These are phyloP conservation scores for Prototheca wickerhamii DNA, from an alignment of 163 green algal genomes.

Conservation along the genomic window DNA sequence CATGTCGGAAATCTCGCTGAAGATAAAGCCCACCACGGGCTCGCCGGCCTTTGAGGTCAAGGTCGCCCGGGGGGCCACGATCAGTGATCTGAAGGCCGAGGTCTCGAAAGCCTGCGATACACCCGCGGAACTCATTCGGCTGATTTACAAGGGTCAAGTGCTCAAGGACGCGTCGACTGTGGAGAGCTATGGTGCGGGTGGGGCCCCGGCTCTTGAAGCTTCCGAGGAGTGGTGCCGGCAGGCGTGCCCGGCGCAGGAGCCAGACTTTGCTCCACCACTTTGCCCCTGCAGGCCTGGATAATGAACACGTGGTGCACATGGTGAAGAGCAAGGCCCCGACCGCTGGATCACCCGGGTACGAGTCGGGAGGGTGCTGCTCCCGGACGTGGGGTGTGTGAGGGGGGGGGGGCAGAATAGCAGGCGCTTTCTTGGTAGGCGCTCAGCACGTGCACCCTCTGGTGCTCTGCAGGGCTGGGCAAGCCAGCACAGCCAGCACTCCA, in stretches of 20 bases:
- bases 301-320: constrained; percentile 63
- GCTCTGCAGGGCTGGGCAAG: too few species aligned
- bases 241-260: neutral
- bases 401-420: neutral
- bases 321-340: constrained; percentile 24
- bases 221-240: neutral
- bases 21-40: constrained; percentile 44
- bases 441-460: too few species aligned
- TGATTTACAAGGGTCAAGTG: constrained; percentile 81
- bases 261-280: neutral
- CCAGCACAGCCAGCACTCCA: too few species aligned
- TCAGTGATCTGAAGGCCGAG: constrained; percentile 57
- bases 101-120: constrained; percentile 28
- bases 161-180: constrained; percentile 71
- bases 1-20: constrained; percentile 29
- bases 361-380: neutral
- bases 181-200: constrained; percentile 58
- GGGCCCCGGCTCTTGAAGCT: neutral
- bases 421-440: too few species aligned
- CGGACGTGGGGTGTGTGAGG: neutral
- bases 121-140: constrained; percentile 42
- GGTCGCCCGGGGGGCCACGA: constrained; percentile 18
- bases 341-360: neutral
- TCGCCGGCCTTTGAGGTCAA: constrained; percentile 17
- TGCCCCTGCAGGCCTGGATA: constrained; percentile 45